These are phyloP conservation scores for Talaromyces sp. DNA, from an alignment of 2,329 filamentous ascomycete species.

Conservation along the genomic window DNA sequence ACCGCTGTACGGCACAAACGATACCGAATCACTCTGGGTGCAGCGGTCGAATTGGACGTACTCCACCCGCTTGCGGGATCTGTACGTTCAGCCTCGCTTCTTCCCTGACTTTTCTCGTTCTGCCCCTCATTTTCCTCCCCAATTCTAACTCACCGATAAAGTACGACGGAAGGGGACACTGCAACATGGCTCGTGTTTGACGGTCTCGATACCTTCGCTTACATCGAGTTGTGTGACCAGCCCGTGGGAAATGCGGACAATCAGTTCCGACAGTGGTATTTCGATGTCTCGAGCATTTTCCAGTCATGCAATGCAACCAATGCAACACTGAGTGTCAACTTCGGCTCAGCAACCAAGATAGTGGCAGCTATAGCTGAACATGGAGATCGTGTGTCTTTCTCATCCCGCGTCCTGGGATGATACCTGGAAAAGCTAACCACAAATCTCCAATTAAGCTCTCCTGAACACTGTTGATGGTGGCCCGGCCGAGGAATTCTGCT, in stretches of 20 bases:
- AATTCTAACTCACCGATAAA: constrained; percentile 13
- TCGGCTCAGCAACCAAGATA: constrained; percentile 52
- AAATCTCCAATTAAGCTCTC: not conserved
- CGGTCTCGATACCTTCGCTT: constrained; percentile 56
- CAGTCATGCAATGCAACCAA: constrained; percentile 30
- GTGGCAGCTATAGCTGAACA: constrained; percentile 48
- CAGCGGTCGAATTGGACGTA: constrained; percentile 58
- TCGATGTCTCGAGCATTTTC: constrained; percentile 48
- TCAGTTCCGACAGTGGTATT: constrained; percentile 58
- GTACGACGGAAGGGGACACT: constrained; percentile 31
- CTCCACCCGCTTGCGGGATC: constrained; percentile 38
- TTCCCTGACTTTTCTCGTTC: not conserved
- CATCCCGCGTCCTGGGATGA: not conserved
- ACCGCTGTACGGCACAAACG: constrained; percentile 46
- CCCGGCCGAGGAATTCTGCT: constrained; percentile 47
- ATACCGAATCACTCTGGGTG: constrained; percentile 56
- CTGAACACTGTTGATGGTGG: not conserved
- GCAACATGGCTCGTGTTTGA: constrained; percentile 52
- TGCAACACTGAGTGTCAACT: constrained; percentile 46
- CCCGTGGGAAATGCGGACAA: constrained; percentile 54
- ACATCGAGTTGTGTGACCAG: constrained; percentile 50
- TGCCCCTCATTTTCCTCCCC: too few relatives aligned
- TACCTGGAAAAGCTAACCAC: constrained; percentile 41
- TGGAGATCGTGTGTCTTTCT: not conserved
- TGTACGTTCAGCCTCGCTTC: constrained; percentile 26